phyloP scores from a whole-genome alignment of 2,329 filamentous ascomycete species.

The Plenodomus biglobosus region DNA sequence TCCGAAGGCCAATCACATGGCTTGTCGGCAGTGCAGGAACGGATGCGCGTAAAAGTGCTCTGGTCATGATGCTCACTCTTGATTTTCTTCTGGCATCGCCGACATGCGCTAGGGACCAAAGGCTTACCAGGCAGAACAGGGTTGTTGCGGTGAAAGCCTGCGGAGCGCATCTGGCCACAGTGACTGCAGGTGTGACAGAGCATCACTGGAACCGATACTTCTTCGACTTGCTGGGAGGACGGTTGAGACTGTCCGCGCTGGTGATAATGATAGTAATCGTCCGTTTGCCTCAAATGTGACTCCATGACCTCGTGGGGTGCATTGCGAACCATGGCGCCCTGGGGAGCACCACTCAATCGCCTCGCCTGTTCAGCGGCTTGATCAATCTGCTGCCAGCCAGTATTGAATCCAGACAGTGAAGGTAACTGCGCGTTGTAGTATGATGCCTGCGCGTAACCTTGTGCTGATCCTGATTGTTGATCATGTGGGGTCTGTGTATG shows the following conservation, averaged over 20 bases:
- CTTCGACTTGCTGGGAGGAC: slow-evolving; percentile 14
- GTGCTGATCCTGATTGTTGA: not conserved
- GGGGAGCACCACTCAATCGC: slow-evolving; percentile 1
- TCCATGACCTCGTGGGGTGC: slow-evolving; percentile 11
- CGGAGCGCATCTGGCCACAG: slow-evolving; percentile 39
- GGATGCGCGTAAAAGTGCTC: slow-evolving; percentile 22
- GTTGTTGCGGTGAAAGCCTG: slow-evolving; percentile 38
- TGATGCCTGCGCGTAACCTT: not conserved
- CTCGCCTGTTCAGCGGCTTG: slow-evolving; percentile 9
- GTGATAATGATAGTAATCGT: slow-evolving; percentile 20
- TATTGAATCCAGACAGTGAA: slow-evolving; percentile 13
- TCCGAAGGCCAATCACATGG: slow-evolving; percentile 32
- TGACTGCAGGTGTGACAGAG: slow-evolving; percentile 41
- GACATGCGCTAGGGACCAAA: slow-evolving; percentile 27
- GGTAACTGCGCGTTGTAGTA: slow-evolving; percentile 13
- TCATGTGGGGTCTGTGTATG: slow-evolving; percentile 11
- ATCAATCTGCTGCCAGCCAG: slow-evolving; percentile 22
- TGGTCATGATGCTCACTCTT: slow-evolving; percentile 12
- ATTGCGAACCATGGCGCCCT: slow-evolving; percentile 15
- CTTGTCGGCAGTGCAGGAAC: slow-evolving; percentile 24
- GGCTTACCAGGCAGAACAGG: slow-evolving; percentile 40
- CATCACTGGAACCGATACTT: slow-evolving; percentile 24
- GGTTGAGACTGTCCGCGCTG: slow-evolving; percentile 15
- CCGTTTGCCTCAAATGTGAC: slow-evolving; percentile 15
- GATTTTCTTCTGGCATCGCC: slow-evolving; percentile 35